Evolutionary conservation across 495 filamentous ascomycete species (phyloP).

Genomic region (Daldinia concentrica): DNA sequence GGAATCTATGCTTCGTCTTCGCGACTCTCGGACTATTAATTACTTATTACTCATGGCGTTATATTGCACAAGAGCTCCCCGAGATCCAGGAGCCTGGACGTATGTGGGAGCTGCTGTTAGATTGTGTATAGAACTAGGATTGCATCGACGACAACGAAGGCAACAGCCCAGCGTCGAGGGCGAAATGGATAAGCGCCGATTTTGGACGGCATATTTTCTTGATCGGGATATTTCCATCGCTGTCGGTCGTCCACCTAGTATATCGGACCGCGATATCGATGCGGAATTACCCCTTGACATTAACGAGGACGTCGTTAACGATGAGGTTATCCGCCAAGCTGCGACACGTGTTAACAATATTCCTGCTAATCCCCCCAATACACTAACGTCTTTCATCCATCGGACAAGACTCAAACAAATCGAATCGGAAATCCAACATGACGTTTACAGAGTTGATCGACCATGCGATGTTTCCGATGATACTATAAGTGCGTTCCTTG

Average conservation of each 20-base stretch:
- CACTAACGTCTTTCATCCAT: slow-evolving; percentile 60
- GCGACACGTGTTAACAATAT: slow-evolving; percentile 39
- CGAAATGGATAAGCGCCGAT: slow-evolving; percentile 62
- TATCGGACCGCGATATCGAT: slow-evolving; percentile 65
- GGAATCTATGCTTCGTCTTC: slow-evolving; percentile 40
- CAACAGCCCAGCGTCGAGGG: slow-evolving; percentile 56
- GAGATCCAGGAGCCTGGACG: slow-evolving; percentile 46
- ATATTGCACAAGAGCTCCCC: slow-evolving; percentile 45
- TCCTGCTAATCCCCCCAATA: slow-evolving; percentile 50
- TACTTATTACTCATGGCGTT: slow-evolving; percentile 46
- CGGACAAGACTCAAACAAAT: slow-evolving; percentile 61
- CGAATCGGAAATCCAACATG: slow-evolving; percentile 65
- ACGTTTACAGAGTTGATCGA: slow-evolving; percentile 63
- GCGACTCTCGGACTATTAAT: slow-evolving; percentile 45
- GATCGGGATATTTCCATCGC: slow-evolving; percentile 63
- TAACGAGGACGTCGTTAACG: slow-evolving; percentile 59
- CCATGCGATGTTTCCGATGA: slow-evolving; percentile 45
- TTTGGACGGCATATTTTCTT: slow-evolving; percentile 65
- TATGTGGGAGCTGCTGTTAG: slow-evolving; percentile 61
- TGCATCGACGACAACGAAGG: slow-evolving; percentile 60
- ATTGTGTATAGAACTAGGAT: slow-evolving; percentile 63
- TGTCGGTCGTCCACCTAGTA: slow-evolving; percentile 62
- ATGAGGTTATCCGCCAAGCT: slow-evolving; percentile 50
- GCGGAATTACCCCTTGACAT: slow-evolving; percentile 56
- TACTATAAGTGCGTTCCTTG: slow-evolving; percentile 40